These are phyloP conservation scores for Candida chauliodis DNA, from an alignment of 805 yeast species.

Conservation along the genomic window DNA sequence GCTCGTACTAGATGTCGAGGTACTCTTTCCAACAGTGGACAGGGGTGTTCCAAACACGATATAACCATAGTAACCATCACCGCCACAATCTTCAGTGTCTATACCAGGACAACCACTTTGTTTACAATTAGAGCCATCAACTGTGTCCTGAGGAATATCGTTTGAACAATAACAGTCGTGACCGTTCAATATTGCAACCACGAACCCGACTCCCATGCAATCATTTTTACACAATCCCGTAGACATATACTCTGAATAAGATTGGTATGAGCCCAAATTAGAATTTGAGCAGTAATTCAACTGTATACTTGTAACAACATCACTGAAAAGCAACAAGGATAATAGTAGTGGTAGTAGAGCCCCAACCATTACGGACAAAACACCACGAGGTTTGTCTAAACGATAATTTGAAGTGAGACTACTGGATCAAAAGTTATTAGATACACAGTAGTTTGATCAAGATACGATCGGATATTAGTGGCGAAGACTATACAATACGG, in stretches of 20 bases:
- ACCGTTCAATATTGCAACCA: conserved; percentile 53
- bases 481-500: too few species aligned
- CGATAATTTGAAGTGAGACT: not conserved
- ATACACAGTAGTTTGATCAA: too few species aligned
- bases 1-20: conserved; percentile 5
- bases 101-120: conserved; percentile 41
- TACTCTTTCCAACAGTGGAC: conserved; percentile 13
- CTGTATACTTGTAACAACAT: not conserved
- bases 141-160: conserved; percentile 42
- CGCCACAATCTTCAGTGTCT: conserved; percentile 40
- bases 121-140: conserved; percentile 29
- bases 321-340: not conserved
- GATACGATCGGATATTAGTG: too few species aligned
- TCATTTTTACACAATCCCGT: conserved; percentile 51
- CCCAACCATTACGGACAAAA: not conserved
- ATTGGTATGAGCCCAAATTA: conserved; percentile 13
- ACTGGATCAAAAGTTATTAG: too few species aligned
- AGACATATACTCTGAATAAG: conserved; percentile 26
- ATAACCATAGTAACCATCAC: conserved; percentile 51
- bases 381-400: not conserved
- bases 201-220: conserved; percentile 41
- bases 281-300: conserved; percentile 20
- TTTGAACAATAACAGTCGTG: conserved; percentile 62
- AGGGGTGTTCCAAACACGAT: conserved; percentile 29
- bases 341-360: conserved; percentile 2